A percentile compares a stretch with the other conserved stretches of the same genome.
These are phyloP conservation scores for Maudiozyma humilis DNA, from an alignment of 1,139 yeast genomes.

Conservation along the genomic window DNA sequence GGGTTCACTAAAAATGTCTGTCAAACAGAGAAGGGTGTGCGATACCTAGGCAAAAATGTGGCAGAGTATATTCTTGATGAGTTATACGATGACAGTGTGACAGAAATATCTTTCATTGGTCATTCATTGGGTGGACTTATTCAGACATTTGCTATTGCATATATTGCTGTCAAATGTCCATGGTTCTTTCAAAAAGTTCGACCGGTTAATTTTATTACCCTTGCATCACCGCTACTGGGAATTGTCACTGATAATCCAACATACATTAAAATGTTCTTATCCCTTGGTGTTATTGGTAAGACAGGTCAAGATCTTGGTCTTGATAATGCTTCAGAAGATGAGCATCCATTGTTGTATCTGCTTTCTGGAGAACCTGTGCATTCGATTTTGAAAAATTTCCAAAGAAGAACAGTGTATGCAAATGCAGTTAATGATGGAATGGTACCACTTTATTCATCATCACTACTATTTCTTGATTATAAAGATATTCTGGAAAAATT, in stretches of 20 bases:
- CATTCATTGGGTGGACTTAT: constrained; percentile 92
- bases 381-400: constrained; percentile 52
- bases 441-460: constrained; percentile 84
- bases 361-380: constrained; percentile 83
- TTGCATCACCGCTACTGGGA: constrained; percentile 88
- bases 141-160: constrained; percentile 87
- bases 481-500: constrained; percentile 35
- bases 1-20: constrained; percentile 83
- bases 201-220: constrained; percentile 76
- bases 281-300: constrained; percentile 85
- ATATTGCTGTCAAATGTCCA: constrained; percentile 62
- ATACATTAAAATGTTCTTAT: constrained; percentile 73
- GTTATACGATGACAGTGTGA: constrained; percentile 41
- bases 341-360: constrained; percentile 58
- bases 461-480: constrained; percentile 70
- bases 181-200: constrained; percentile 55
- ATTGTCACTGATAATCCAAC: constrained; percentile 80
- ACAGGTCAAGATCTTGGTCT: constrained; percentile 91
- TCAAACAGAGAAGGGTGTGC: constrained; percentile 84
- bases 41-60: constrained; percentile 73
- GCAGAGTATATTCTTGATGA: constrained; percentile 70
- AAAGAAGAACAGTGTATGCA: constrained; percentile 43
- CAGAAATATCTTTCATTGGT: constrained; percentile 74
- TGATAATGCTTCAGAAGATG: constrained; percentile 23
- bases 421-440: constrained; percentile 63